phyloP scores from a whole-genome alignment of 345 rosid genomes.

The Pseudoturritis turrita region DNA sequence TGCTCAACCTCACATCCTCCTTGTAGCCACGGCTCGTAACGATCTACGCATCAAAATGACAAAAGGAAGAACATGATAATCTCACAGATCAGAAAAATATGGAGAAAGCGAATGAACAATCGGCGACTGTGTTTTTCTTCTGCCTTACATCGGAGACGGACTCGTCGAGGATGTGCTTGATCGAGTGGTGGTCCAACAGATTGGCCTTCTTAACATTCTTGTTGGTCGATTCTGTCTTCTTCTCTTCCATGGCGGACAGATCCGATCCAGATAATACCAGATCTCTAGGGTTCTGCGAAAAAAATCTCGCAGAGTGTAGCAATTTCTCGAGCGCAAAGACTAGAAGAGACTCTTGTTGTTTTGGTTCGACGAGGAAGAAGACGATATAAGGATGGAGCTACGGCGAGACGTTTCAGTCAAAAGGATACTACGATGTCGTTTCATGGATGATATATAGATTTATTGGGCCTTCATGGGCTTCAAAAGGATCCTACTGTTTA shows the following conservation, averaged over 20 bases:
- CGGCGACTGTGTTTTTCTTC: not conserved
- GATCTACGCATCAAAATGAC: conserved; percentile 38
- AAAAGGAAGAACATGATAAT: not conserved
- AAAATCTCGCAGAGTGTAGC: not conserved
- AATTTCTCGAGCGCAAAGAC: conserved; percentile 9
- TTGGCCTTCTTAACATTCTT: conserved; percentile 78
- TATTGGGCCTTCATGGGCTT: conserved; percentile 19
- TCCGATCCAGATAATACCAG: conserved; percentile 12
- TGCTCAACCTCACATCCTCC: conserved; percentile 91
- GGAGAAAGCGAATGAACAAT: not conserved
- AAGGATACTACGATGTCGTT: conserved; percentile 8
- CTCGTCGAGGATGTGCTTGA: conserved; percentile 94
- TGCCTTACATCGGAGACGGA: conserved; percentile 70
- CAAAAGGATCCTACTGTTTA: too few relatives aligned
- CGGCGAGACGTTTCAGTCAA: conserved; percentile 29
- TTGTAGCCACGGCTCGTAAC: conserved; percentile 74
- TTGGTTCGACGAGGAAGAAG: conserved; percentile 2
- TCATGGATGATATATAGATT: not conserved
- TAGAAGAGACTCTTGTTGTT: conserved; percentile 1
- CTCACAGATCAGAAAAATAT: conserved; percentile 16
- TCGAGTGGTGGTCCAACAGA: conserved; percentile 88
- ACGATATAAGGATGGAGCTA: conserved; percentile 11
- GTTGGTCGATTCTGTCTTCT: conserved; percentile 46
- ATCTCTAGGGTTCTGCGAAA: conserved; percentile 7
- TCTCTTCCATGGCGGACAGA: conserved; percentile 46